Percentiles rank a stretch among this genome's conserved stretches.
phyloP scores from a whole-genome alignment of 2,329 filamentous ascomycete species.

The Colletotrichum sp. region DNA sequence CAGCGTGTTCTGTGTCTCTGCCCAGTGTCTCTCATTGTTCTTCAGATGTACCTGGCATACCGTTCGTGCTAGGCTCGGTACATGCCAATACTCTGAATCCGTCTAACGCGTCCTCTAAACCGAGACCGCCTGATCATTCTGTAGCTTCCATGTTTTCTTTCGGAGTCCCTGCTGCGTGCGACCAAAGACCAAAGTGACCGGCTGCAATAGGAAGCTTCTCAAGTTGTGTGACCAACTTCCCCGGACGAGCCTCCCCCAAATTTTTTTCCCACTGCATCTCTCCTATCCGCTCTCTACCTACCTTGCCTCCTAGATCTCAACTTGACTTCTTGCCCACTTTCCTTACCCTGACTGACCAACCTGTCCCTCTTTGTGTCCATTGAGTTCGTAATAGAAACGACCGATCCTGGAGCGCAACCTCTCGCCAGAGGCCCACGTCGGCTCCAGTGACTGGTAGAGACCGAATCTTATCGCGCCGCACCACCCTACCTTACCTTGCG shows the following conservation, averaged over 20 bases:
- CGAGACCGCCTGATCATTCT: conserved; percentile 3
- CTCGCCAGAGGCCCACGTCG: neutral
- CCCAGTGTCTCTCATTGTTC: neutral
- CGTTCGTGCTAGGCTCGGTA: neutral
- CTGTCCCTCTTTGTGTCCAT: neutral
- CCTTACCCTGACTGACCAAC: neutral
- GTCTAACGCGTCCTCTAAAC: neutral
- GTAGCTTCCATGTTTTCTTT: neutral
- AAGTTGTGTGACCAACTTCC: conserved; percentile 11
- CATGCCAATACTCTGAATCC: neutral
- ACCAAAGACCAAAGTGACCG: neutral
- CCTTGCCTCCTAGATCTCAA: neutral
- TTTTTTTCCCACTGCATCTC: neutral
- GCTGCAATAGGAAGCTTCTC: conserved; percentile 14
- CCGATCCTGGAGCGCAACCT: neutral
- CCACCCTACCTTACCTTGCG: neutral
- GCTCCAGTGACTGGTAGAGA: neutral
- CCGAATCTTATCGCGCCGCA: conserved; percentile 13
- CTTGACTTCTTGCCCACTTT: neutral
- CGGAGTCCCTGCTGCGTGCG: neutral
- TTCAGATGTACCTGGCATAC: neutral
- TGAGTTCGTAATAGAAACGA: neutral
- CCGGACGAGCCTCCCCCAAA: neutral
- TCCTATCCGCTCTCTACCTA: neutral
- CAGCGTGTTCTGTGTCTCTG: neutral